phyloP scores from a whole-genome alignment of 192 early-diverging fungal species.

The Chytriomyces sp. region DNA sequence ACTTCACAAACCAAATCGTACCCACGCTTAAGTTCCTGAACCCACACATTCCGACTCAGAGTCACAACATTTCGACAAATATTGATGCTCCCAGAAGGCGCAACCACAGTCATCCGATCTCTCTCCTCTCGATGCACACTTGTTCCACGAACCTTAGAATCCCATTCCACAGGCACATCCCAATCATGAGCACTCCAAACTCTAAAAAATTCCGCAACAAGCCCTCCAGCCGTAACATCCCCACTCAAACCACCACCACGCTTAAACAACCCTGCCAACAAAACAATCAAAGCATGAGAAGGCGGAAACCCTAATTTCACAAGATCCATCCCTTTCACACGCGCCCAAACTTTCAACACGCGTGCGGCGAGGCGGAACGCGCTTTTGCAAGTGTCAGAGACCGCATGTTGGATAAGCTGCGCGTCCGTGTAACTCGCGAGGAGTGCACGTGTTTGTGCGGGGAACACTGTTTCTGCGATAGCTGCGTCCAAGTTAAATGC shows the following conservation, averaged over 20 bases:
- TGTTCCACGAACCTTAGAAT: background rate
- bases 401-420: background rate
- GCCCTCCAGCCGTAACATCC: background rate
- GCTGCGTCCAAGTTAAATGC: background rate
- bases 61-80: conserved; percentile 22
- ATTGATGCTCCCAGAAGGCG: conserved; percentile 7
- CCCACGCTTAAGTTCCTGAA: conserved; percentile 9
- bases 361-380: conserved; percentile 23
- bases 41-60: conserved; percentile 9
- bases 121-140: background rate
- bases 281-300: conserved; percentile 15
- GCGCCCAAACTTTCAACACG: conserved; percentile 17
- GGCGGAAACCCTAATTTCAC: conserved; percentile 10
- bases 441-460: background rate
- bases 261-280: conserved; percentile 17
- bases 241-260: too few relatives aligned
- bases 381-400: background rate
- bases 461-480: background rate
- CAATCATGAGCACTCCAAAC: background rate
- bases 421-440: background rate
- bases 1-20: background rate
- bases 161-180: background rate
- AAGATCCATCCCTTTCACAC: background rate
- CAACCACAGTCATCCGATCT: conserved; percentile 14
- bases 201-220: conserved; percentile 8